Evolutionary conservation across 1,284 basidiomycete species (phyloP), one percentile per base, ranked within the genome.

Genomic region (Puccinia sorghi): DNA sequence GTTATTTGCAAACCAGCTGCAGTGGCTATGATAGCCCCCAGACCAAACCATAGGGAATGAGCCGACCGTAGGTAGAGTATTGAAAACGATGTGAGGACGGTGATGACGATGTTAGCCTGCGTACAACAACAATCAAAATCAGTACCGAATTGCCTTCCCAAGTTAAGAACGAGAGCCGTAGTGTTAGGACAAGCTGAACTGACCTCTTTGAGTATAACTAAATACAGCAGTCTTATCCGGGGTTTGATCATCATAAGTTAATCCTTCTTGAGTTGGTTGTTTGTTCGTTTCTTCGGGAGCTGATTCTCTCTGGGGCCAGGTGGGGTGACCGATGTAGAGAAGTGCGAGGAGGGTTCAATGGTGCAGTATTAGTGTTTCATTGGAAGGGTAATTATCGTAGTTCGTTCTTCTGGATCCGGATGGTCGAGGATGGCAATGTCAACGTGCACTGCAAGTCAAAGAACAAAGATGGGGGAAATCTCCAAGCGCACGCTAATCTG

Each of bases 41-140:
- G 84, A 17, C 86, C 86, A 82, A 93, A 92, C 85, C 90, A 93
- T 12, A 86, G 85, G 0, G 90, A 88, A 43, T 89, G 91, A 22
- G 88, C 88, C 17, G 91, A 90, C 63, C 88, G 87, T 1, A 91
- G 91, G 80, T 88, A 90, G 9, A 93, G 83, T 48, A 92, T 85
- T 74, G 87, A 85, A 32, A 84, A 79, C 7, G 89, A 89, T 0
- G 90, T 90, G 59, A 90, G 81, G 22, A 84, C 83, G 5, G 88
- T 90, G n/a, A 93, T 89, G 25, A 86, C 87, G 25, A 85, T 82
- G 66, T 86, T 85, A 9, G 85, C 86, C 86, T 86, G 64, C 0
- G 72, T 43, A 32, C 80, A 77, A 27, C 46, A 69, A 80, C 17
- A 27, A 59, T 8, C n/a, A 63, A 43, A 12, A 43, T 81, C 77